These are phyloP conservation scores for Cryomyces minteri DNA, from an alignment of 495 filamentous ascomycete species.

Conservation along the genomic window DNA sequence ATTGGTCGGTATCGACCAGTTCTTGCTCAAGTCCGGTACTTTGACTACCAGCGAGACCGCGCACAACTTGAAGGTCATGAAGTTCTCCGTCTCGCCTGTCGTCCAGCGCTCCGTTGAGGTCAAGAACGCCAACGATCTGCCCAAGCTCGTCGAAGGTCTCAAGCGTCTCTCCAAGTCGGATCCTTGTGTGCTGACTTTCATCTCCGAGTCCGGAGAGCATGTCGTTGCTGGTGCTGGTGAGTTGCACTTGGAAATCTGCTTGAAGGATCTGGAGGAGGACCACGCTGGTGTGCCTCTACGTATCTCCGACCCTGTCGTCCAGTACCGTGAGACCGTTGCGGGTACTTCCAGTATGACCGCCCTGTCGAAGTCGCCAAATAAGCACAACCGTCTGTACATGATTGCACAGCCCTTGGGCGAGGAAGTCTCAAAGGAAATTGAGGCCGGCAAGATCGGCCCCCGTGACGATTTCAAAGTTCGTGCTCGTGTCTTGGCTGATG, in stretches of 20 bases:
- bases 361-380: slow-evolving; percentile 99
- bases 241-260: slow-evolving; percentile 97
- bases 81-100: slow-evolving; percentile 99
- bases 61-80: slow-evolving; percentile 99
- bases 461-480: slow-evolving; percentile 99
- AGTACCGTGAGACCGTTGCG: slow-evolving; percentile 90
- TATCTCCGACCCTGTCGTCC: slow-evolving; percentile 91
- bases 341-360: slow-evolving; percentile 78
- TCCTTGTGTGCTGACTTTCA: slow-evolving; percentile 84
- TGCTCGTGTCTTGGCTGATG: slow-evolving; percentile 90
- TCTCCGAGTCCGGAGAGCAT: slow-evolving; percentile 89
- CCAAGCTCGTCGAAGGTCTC: slow-evolving; percentile 99
- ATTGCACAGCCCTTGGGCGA: slow-evolving; percentile 75
- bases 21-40: slow-evolving; percentile 99
- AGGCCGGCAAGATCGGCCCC: slow-evolving; percentile 77
- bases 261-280: slow-evolving; percentile 99
- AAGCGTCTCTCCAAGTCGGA: slow-evolving; percentile 99
- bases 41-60: slow-evolving; percentile 92
- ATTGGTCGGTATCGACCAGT: slow-evolving; percentile 98
- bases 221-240: slow-evolving; percentile 98
- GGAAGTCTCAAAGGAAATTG: slow-evolving; percentile 80
- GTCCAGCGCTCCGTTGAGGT: slow-evolving; percentile 97
- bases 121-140: slow-evolving; percentile 99
- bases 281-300: slow-evolving; percentile 95
- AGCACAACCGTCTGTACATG: slow-evolving; percentile 99